A percentile compares a stretch with the other conserved stretches of the same genome.
Conservation (phyloP, 2,329 filamentous ascomycete species). For the Gnomoniopsis smithogilvyi region DNA sequence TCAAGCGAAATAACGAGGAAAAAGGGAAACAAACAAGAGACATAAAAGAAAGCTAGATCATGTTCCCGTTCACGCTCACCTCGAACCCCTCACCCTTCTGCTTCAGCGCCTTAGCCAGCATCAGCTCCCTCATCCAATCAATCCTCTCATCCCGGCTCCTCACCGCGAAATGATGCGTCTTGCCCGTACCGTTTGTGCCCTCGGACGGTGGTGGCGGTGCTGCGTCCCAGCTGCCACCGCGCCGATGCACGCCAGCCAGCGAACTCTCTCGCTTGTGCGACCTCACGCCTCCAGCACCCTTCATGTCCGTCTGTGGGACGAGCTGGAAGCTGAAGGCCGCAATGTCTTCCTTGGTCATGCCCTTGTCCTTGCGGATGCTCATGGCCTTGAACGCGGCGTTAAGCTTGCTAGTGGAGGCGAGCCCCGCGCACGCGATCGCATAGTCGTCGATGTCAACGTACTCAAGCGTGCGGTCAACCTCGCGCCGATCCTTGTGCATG, state of each 20-base stretch:
- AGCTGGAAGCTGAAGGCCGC: constrained; percentile 83
- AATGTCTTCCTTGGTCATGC: constrained; percentile 46
- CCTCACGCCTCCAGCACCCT: constrained; percentile 46
- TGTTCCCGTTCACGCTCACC: constrained; percentile 76
- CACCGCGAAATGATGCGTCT: constrained; percentile 93
- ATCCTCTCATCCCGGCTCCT: constrained; percentile 84
- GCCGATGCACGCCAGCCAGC: constrained; percentile 27
- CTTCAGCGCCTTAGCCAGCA: constrained; percentile 84
- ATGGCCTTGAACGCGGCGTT: constrained; percentile 83
- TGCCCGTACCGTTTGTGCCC: constrained; percentile 61
- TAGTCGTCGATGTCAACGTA: constrained; percentile 88
- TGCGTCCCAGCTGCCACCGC: constrained; percentile 18
- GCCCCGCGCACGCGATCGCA: constrained; percentile 76
- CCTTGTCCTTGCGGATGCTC: constrained; percentile 56
- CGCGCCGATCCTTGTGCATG: constrained; percentile 65
- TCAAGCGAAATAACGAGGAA: constrained; percentile 2
- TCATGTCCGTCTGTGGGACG: constrained; percentile 61
- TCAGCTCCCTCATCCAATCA: constrained; percentile 94
- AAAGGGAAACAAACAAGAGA: neutral
- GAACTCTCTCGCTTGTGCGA: constrained; percentile 53
- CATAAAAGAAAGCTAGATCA: constrained; percentile 49
- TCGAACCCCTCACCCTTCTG: constrained; percentile 82
- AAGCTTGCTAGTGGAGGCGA: constrained; percentile 75
- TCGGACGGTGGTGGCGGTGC: constrained; percentile 34
- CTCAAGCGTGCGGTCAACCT: constrained; percentile 60